phyloP scores from a whole-genome alignment of 306 rosid species.

The Pueraria montana region DNA sequence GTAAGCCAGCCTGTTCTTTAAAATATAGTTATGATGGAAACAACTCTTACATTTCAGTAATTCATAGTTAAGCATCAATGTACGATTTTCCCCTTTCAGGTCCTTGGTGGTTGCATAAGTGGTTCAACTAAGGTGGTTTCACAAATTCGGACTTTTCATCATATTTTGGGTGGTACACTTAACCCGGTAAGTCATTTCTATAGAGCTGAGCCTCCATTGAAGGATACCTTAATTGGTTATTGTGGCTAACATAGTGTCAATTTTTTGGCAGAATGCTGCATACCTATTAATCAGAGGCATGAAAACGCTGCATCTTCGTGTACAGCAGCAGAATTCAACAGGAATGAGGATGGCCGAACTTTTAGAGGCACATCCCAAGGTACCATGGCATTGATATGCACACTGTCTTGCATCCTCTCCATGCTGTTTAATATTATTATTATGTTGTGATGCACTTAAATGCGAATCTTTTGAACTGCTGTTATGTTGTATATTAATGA shows the following conservation, averaged over 20 bases:
- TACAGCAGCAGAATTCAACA: conserved; percentile 91
- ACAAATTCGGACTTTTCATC: conserved; percentile 84
- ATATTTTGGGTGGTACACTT: conserved; percentile 87
- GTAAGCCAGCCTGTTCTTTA: conserved; percentile 57
- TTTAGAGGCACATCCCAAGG: conserved; percentile 99
- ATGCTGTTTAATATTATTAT: not conserved
- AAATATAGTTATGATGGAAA: conserved; percentile 9
- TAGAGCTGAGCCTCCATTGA: conserved; percentile 7
- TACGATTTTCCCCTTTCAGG: conserved; percentile 58
- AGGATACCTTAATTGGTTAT: conserved; percentile 25
- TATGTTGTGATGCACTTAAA: not conserved
- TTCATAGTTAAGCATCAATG: conserved; percentile 18
- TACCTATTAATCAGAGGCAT: conserved; percentile 95
- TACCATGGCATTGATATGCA: conserved; percentile 40
- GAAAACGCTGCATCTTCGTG: conserved; percentile 97
- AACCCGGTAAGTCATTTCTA: conserved; percentile 80
- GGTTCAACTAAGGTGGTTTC: conserved; percentile 79
- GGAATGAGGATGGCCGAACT: conserved; percentile 82
- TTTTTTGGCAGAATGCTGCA: conserved; percentile 85
- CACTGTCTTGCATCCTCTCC: not conserved
- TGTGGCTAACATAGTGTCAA: conserved; percentile 15
- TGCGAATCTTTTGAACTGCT: not conserved
- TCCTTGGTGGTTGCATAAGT: conserved; percentile 87
- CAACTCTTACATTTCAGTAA: not conserved
- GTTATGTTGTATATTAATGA: not conserved